Conservation (phyloP, 345 rosid species). For the Barbarea vulgaris region DNA sequence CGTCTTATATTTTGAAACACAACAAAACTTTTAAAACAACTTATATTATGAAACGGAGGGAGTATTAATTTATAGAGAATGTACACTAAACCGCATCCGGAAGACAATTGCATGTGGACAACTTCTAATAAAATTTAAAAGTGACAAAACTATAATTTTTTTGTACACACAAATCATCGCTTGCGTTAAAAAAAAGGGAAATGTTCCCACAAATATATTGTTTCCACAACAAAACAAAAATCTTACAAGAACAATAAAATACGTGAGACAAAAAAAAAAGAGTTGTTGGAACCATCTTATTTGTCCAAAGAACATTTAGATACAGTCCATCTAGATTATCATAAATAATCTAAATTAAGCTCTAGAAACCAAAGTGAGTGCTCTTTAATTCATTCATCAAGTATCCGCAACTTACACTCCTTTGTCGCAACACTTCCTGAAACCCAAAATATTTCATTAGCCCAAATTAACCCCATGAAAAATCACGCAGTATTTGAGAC, state of each 20-base stretch:
- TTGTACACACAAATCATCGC: constrained; percentile 11
- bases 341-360: constrained; percentile 27
- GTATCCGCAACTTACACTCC: constrained; percentile 22
- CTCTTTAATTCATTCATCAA: constrained; percentile 23
- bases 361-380: constrained; percentile 8
- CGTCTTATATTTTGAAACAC: no score
- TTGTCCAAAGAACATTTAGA: constrained; percentile 23
- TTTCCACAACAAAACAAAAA: constrained; percentile 12
- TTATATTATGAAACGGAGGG: no score
- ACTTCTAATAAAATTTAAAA: neutral
- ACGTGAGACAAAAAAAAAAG: constrained; percentile 3
- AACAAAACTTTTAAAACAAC: no score
- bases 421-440: constrained; percentile 26
- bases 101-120: neutral
- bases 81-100: no score
- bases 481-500: neutral
- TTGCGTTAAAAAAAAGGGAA: neutral
- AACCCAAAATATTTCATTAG: neutral
- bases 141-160: neutral
- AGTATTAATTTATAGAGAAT: no score
- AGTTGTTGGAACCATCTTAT: constrained; percentile 19
- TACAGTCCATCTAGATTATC: constrained; percentile 31
- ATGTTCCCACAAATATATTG: neutral
- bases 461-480: neutral
- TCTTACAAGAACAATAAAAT: constrained; percentile 17